Evolutionary conservation across 2,329 filamentous ascomycete species (phyloP), one percentile per base, ranked within the genome.

Genomic region (Clonostachys byssicola): DNA sequence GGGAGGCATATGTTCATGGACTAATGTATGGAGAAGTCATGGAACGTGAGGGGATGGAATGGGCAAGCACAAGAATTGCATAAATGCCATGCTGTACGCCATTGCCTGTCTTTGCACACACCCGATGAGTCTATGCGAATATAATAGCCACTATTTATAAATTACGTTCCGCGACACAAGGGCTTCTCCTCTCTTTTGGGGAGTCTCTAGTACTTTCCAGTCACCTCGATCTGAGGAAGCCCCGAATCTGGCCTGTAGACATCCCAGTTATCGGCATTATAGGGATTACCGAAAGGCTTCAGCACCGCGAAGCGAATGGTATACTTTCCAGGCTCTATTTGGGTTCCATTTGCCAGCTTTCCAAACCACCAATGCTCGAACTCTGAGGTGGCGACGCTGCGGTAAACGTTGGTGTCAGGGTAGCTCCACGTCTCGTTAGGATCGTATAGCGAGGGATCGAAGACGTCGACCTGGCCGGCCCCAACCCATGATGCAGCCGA

Each of bases 311-410:
- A 39, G 34, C 46, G 41, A 34, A 48, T 48, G 14, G 35, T 45
- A 30, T 62, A 62, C 23, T 52, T 54, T 17, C 60, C 59, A 4
- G 52, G 53, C 16, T 45, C 50, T 17, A 62, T 60, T 30, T 55
- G 52, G n/a, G 47, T 53, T 3, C 58, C 59, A 20, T 62, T 61
- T 1, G 54, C 52, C 18, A 63, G 18, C 42, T 56, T 56, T 8
- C 60, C 60, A 6, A 62, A 49, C 60, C 60, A 62, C 54, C 53
- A 58, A 54, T 56, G 6, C 48, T 48, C 14, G 30, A 49, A 43
- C 12, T 49, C 47, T 17, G 17, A 17, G 20, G 23, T 34, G 17
- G 18, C 16, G 9, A 48, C 47, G 13, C 52, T 58, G 7, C 56
- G 55, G 34, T 53, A 42, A 5, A 51, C 45, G 5, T 56, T 51